Evolutionary conservation across 1,284 basidiomycete species (phyloP), one percentile per base, ranked within the genome.

Genomic region (Microbotryum silenes-acaulis): DNA sequence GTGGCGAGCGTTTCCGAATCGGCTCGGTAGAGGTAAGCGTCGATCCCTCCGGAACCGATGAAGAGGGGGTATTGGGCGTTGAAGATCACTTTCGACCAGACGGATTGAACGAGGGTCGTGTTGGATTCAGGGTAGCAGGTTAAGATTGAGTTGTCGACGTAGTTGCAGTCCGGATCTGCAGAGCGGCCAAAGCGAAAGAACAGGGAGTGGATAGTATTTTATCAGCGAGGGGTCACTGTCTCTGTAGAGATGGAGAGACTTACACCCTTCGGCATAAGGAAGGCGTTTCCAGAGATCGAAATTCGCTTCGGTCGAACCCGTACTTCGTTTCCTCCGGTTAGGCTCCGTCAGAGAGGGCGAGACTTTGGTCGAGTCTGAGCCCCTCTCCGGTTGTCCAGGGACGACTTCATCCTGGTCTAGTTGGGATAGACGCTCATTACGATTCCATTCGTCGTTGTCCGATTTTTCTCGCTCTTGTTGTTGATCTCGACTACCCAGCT

Each of bases 21-120:
- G 33, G 80, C 87, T 62, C 83, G 82, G 74, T 82, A 83, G 50
- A 89, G 82, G 74, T 81, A 88, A 60, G 88, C 78, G 74, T 88
- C 80, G 71, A 89, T 84, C 54, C 47, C 37, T 54, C 59, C 56
- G 46, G 57, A 56, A 4, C 53, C 37, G 60, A 57, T 51, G 52
- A 48, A 52, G 21, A 46, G 66, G 48, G 49, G 57, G 57, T 58
- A 61, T 31, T n/a, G 56, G 2, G 53, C 51, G 83, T 86, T 71
- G 70, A 87, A 89, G 71, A 89, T 83, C 72, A 89, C 84, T 44
- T 82, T 79, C 7, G 83, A 82, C 79, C 82, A 87, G 62, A 87
- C 75, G 71, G 84, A 81, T 73, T 90, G 87, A 25, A 80, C 74
- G 62, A 89, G 77, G 29, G 77, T 63, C 33, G 80, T 81, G 63